Evolutionary conservation across 441 rosid genomes (phyloP), one percentile per base, ranked within the genome.

Genomic region (Populus hybrid): DNA sequence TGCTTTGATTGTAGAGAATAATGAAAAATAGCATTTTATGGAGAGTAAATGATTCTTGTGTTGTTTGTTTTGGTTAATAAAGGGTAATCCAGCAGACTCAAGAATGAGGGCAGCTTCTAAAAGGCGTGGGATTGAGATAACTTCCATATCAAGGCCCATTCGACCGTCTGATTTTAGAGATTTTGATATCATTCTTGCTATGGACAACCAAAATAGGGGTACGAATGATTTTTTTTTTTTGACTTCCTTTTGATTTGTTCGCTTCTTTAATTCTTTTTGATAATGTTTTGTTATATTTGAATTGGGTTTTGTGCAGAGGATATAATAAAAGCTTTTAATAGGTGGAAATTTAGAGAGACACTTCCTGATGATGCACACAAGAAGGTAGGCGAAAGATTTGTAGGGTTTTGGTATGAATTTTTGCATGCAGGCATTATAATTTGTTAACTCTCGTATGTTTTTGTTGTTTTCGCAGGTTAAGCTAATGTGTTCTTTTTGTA

Each of bases 31-130:
- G 70, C 72, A 38, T 30, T 30, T 30, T 30, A 30, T 30, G 32
- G 32, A 30, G 32, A 3, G 32, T 3, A 30, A 30, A 30, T 30
- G 32, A 30, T 30, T 30, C 32, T 30, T 30, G 32, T 30, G 32
- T 3, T 30, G 32, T 30, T 65, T 68, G 28, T 72, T 69, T 14
- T 42, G 77, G 23, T 42, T 69, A 34, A 28, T 70, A 34, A 82
- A 92, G 99, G 99, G 99, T n/a, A 88, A 93, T 84, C 83, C 85
- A 81, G 89, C 99, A 0, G 99, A 93, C 83, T 87, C 97, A 74
- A 91, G 99, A 88, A 95, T 95, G 98, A 91, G 89, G 74, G 88
- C 91, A 24, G 95, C 97, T 26, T 87, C 98, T 1, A 91, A 92
- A 80, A 87, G 86, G 82, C 94, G 98, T 18, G 93, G 93, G 68